Evolutionary conservation across 2,329 filamentous ascomycete genomes (phyloP).

Genomic region (Aspergillus transmontanensis): DNA sequence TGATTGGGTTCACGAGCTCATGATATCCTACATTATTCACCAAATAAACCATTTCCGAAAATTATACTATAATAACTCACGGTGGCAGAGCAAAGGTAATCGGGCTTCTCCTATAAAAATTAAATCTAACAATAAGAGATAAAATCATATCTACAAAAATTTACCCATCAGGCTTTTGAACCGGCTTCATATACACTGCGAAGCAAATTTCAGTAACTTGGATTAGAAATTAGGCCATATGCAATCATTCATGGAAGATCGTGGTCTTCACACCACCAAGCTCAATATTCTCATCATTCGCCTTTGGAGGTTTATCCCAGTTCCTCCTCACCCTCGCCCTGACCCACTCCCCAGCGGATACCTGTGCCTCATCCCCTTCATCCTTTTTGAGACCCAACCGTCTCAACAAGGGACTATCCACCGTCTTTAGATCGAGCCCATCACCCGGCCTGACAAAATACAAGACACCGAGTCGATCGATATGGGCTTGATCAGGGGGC

Average conservation of each 20-base stretch:
- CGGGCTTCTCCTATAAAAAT: too few relatives aligned
- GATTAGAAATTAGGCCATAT: background rate
- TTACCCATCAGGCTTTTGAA: too few relatives aligned
- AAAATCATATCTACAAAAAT: too few relatives aligned
- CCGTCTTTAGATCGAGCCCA: constrained; percentile 30
- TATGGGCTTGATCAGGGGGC: constrained; percentile 46
- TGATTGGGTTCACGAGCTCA: constrained; percentile 13
- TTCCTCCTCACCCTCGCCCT: background rate
- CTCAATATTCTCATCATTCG: constrained; percentile 3
- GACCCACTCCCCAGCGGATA: constrained; percentile 1
- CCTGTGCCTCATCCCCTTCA: constrained; percentile 1
- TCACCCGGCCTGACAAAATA: constrained; percentile 48
- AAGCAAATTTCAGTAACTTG: background rate
- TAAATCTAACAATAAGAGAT: too few relatives aligned
- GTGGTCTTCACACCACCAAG: constrained; percentile 3
- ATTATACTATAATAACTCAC: background rate
- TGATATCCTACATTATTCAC: background rate
- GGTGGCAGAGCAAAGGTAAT: too few relatives aligned
- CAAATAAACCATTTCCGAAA: background rate
- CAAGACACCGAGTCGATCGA: constrained; percentile 41
- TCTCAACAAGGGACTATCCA: constrained; percentile 34
- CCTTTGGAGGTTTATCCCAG: background rate
- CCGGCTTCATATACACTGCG: too few relatives aligned
- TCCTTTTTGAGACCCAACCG: constrained; percentile 28
- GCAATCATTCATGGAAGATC: background rate